phyloP scores from a whole-genome alignment of 164 flowering plant species.

The Berberis vulgaris region DNA sequence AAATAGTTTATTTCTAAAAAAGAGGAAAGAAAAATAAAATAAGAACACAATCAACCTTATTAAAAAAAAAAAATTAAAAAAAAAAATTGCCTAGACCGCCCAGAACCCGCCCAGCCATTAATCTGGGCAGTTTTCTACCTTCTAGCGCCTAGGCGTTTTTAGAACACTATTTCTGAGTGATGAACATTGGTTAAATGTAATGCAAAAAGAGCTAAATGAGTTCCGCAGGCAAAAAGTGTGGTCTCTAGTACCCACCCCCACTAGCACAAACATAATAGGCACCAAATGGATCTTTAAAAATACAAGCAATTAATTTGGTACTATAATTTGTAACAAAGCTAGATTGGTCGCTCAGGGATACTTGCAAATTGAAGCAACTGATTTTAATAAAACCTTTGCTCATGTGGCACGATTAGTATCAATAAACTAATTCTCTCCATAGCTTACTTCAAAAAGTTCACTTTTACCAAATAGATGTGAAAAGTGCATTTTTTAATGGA shows the following conservation, averaged over 20 bases:
- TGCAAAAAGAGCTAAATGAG: background rate
- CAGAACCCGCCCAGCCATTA: too few relatives aligned
- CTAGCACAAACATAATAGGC: background rate
- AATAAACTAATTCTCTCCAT: background rate
- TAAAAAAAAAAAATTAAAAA: too few relatives aligned
- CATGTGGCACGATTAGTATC: background rate
- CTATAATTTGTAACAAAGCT: background rate
- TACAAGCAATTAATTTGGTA: background rate
- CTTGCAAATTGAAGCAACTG: background rate
- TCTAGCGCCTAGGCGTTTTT: too few relatives aligned
- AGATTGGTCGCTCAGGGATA: background rate
- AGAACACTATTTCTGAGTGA: background rate
- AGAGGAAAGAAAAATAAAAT: too few relatives aligned
- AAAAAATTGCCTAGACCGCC: too few relatives aligned
- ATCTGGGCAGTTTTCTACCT: too few relatives aligned
- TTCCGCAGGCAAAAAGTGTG: background rate
- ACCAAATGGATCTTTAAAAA: slow-evolving; percentile 1
- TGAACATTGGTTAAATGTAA: background rate
- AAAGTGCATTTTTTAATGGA: slow-evolving; percentile 2
- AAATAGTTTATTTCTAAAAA: too few relatives aligned
- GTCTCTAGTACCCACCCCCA: background rate
- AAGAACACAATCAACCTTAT: too few relatives aligned
- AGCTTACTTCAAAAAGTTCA: background rate
- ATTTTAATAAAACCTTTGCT: slow-evolving; percentile 1
- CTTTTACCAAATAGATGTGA: background rate